Evolutionary conservation across 805 yeast species (phyloP).

Genomic region (Lachancea cidri): DNA sequence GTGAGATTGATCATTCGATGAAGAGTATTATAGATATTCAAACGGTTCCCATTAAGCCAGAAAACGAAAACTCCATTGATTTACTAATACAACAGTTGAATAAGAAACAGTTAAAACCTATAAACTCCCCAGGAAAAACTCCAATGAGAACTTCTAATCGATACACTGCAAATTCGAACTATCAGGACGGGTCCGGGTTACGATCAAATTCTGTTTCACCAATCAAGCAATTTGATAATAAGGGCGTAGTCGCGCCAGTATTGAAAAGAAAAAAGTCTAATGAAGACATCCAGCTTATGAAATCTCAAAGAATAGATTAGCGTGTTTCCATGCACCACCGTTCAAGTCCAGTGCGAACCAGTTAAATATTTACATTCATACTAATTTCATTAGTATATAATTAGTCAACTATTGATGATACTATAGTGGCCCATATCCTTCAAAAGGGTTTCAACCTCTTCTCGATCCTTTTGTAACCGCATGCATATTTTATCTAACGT

Average conservation of each 20-base stretch:
- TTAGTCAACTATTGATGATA: constrained; percentile 36
- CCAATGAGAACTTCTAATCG: constrained; percentile 11
- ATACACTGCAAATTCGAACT: neutral
- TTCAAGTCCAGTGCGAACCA: neutral
- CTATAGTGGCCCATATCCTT: constrained; percentile 46
- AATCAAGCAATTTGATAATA: constrained; percentile 7
- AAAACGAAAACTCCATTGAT: constrained; percentile 8
- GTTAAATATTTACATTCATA: neutral
- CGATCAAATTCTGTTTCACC: constrained; percentile 9
- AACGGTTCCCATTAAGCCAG: neutral
- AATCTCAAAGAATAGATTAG: constrained; percentile 2
- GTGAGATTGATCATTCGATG: constrained; percentile 9
- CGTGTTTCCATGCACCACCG: too few species aligned
- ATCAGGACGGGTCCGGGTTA: neutral
- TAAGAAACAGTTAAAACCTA: constrained; percentile 12
- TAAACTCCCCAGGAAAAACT: constrained; percentile 17
- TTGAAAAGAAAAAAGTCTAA: constrained; percentile 5
- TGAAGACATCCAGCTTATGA: neutral
- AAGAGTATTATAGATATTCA: constrained; percentile 5
- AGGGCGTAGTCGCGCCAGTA: constrained; percentile 5
- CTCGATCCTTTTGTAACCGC: constrained; percentile 50
- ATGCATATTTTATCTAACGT: constrained; percentile 68
- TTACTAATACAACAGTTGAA: constrained; percentile 12
- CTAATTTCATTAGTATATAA: too few species aligned
- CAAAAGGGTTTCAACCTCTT: constrained; percentile 49